A percentile compares a stretch with the other conserved stretches of the same genome.
phyloP scores from a whole-genome alignment of 371 early-diverging fungal species.

The Rozella allomycis region DNA sequence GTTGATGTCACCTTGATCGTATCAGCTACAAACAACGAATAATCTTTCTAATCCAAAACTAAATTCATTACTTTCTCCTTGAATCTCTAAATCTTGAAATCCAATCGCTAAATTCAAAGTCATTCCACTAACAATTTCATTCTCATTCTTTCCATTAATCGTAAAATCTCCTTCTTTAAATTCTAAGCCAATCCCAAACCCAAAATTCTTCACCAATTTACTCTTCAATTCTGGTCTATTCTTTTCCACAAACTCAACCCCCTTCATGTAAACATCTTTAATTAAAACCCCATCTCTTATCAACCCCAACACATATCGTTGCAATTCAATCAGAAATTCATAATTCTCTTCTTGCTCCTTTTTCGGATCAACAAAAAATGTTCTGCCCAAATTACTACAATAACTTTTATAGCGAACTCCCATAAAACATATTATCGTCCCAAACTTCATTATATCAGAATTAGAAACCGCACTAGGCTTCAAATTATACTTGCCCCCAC shows the following conservation, averaged over 20 bases:
- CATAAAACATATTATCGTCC: conserved; percentile 71
- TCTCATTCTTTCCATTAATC: conserved; percentile 40
- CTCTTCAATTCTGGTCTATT: conserved; percentile 65
- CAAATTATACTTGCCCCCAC: conserved; percentile 80
- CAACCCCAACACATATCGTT: conserved; percentile 35
- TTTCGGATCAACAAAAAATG: conserved; percentile 70
- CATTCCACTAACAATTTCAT: conserved; percentile 56
- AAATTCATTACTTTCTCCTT: conserved; percentile 5
- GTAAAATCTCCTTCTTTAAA: conserved; percentile 61
- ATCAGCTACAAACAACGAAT: conserved; percentile 62
- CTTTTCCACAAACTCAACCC: conserved; percentile 37
- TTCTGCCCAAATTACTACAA: conserved; percentile 78
- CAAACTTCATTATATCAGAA: conserved; percentile 44
- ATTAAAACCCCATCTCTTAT: conserved; percentile 58
- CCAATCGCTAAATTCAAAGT: conserved; percentile 60
- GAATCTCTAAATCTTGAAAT: conserved; percentile 57
- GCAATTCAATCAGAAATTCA: conserved; percentile 57
- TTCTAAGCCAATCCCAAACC: conserved; percentile 88
- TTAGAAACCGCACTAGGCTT: conserved; percentile 57
- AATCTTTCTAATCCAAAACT: conserved; percentile 8
- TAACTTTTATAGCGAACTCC: conserved; percentile 81
- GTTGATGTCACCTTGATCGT: conserved; percentile 47
- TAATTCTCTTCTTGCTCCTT: conserved; percentile 76
- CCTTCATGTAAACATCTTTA: conserved; percentile 48
- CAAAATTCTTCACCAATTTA: conserved; percentile 58